Conservation (phyloP, 176 grass and related monocot species). For the Juncus inflexus region DNA sequence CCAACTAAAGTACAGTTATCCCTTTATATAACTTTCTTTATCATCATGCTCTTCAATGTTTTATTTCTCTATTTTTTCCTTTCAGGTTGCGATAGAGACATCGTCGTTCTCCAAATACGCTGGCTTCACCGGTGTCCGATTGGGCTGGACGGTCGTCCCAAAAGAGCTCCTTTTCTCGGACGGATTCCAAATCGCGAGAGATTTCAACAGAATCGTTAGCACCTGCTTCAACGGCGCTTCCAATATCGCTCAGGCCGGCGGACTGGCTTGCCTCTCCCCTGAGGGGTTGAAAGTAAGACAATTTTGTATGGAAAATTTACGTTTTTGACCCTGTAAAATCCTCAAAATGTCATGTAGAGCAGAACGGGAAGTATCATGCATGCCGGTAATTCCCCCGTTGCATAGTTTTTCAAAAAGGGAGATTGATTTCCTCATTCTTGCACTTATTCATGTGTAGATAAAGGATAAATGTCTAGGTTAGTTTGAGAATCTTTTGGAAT, state of each 20-base stretch:
- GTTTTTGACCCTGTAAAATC: neutral
- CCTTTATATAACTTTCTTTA: no score
- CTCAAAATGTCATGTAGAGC: neutral
- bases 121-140: conserved; percentile 84
- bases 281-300: conserved; percentile 62
- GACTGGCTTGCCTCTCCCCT: conserved; percentile 72
- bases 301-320: conserved; percentile 18
- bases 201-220: conserved; percentile 87
- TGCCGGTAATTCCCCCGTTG: no score
- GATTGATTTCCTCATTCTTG: no score
- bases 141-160: conserved; percentile 92
- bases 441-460: no score
- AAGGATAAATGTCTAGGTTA: no score
- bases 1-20: no score
- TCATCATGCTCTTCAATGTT: no score
- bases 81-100: conserved; percentile 83
- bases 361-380: no score
- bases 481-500: no score
- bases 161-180: conserved; percentile 91
- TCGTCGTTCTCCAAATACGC: conserved; percentile 98
- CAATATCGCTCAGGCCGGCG: conserved; percentile 79
- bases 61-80: no score
- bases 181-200: conserved; percentile 81
- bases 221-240: conserved; percentile 94
- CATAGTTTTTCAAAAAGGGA: no score